phyloP scores from a whole-genome alignment of 2,329 filamentous ascomycete species.

The Ascochyta rabiei region DNA sequence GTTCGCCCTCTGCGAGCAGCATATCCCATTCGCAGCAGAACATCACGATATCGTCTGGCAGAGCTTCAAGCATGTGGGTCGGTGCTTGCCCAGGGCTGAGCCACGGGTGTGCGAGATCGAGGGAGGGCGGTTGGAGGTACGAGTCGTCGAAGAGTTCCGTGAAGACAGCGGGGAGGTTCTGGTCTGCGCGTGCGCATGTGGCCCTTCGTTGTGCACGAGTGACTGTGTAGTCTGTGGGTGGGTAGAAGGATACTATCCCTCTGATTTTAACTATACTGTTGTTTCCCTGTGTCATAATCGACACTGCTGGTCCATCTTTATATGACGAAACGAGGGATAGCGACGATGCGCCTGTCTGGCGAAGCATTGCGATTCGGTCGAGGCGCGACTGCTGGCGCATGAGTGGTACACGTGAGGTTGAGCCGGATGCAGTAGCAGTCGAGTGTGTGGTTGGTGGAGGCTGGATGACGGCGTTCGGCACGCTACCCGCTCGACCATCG shows the following conservation, averaged over 20 bases:
- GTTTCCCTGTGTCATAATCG: constrained; percentile 39
- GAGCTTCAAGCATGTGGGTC: constrained; percentile 57
- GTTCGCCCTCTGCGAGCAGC: constrained; percentile 66
- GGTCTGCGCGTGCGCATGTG: constrained; percentile 59
- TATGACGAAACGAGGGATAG: constrained; percentile 46
- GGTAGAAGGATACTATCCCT: constrained; percentile 67
- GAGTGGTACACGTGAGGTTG: constrained; percentile 43
- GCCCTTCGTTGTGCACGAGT: constrained; percentile 64
- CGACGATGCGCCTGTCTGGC: constrained; percentile 41
- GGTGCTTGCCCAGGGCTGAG: constrained; percentile 64
- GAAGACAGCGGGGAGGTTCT: constrained; percentile 58
- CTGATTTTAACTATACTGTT: constrained; percentile 56
- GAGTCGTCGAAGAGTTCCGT: constrained; percentile 60
- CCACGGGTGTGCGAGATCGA: constrained; percentile 62
- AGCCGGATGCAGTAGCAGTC: constrained; percentile 39
- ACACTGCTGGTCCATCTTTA: constrained; percentile 44
- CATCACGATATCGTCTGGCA: constrained; percentile 66
- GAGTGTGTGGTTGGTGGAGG: constrained; percentile 20
- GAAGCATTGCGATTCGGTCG: constrained; percentile 44
- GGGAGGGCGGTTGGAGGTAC: constrained; percentile 55
- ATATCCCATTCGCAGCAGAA: constrained; percentile 72
- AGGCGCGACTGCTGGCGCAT: constrained; percentile 39
- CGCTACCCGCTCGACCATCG: constrained; percentile 35
- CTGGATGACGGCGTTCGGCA: constrained; percentile 31
- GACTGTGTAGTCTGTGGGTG: constrained; percentile 66